phyloP scores from a whole-genome alignment of 164 flowering plant genomes.

The Hamamelis virginiana region DNA sequence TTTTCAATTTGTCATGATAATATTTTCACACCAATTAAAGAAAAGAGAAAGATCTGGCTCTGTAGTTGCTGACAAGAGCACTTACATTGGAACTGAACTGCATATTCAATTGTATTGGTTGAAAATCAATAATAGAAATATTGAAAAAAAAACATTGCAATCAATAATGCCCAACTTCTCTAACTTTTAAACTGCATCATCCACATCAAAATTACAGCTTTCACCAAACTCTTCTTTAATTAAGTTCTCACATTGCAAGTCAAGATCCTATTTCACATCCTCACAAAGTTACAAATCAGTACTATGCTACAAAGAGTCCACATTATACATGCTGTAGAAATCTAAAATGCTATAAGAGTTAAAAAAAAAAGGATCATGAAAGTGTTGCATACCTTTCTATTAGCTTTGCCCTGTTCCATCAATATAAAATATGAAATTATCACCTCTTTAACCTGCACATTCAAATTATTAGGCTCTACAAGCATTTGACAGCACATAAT shows the following conservation, averaged over 20 bases:
- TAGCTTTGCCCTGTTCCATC: slow-evolving; percentile 77
- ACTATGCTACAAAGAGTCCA: neutral
- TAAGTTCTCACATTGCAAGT: slow-evolving; percentile 41
- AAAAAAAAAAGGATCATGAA: neutral
- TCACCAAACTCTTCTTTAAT: slow-evolving; percentile 47
- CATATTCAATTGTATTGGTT: no score
- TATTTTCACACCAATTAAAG: no score
- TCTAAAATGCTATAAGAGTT: neutral
- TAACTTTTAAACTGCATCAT: slow-evolving; percentile 63
- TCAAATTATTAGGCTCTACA: neutral
- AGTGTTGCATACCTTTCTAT: slow-evolving; percentile 34
- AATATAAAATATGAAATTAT: slow-evolving; percentile 61
- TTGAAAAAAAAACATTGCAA: no score
- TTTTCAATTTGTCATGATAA: no score
- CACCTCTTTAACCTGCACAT: slow-evolving; percentile 76
- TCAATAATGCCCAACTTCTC: slow-evolving; percentile 65
- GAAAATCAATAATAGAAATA: no score
- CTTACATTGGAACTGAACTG: no score
- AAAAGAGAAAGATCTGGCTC: no score
- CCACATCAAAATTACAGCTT: slow-evolving; percentile 57
- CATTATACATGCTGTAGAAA: neutral
- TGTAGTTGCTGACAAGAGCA: no score
- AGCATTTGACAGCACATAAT: no score
- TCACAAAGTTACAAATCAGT: neutral
- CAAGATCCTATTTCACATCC: slow-evolving; percentile 39